phyloP scores from a whole-genome alignment of 306 rosid species.

The Corylus heterophylla region DNA sequence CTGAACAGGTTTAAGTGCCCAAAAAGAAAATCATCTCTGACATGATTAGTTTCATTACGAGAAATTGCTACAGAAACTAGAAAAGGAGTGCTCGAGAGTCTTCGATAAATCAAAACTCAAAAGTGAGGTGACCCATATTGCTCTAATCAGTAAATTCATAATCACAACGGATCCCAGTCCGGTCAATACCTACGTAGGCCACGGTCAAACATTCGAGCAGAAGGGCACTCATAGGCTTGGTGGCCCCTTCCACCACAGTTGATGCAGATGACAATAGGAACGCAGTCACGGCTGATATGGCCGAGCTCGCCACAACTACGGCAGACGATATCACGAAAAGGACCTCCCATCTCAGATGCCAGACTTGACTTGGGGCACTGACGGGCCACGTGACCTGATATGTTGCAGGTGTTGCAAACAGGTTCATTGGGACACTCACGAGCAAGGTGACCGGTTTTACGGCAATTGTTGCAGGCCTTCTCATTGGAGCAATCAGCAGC shows the following conservation, averaged over 20 bases:
- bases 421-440: constrained; percentile 27
- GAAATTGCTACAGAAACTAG: neutral
- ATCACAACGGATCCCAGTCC: neutral
- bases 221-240: constrained; percentile 28
- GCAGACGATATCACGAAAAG: constrained; percentile 9
- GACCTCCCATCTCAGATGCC: constrained; percentile 3
- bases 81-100: neutral
- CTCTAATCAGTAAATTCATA: neutral
- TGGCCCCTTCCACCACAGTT: constrained; percentile 32
- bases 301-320: constrained; percentile 15
- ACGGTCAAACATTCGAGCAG: neutral
- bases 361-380: constrained; percentile 17
- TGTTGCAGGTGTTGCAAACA: constrained; percentile 27
- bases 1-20: neutral
- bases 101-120: neutral
- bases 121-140: neutral
- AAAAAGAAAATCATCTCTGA: neutral
- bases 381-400: constrained; percentile 31
- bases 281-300: constrained; percentile 24
- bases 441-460: constrained; percentile 27
- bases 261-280: constrained; percentile 18
- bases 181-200: constrained; percentile 10
- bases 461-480: constrained; percentile 27
- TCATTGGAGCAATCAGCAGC: constrained; percentile 24
- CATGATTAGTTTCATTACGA: neutral